Conservation (phyloP, 78 protist genomes). For the Chrysochromulina tobinii region DNA sequence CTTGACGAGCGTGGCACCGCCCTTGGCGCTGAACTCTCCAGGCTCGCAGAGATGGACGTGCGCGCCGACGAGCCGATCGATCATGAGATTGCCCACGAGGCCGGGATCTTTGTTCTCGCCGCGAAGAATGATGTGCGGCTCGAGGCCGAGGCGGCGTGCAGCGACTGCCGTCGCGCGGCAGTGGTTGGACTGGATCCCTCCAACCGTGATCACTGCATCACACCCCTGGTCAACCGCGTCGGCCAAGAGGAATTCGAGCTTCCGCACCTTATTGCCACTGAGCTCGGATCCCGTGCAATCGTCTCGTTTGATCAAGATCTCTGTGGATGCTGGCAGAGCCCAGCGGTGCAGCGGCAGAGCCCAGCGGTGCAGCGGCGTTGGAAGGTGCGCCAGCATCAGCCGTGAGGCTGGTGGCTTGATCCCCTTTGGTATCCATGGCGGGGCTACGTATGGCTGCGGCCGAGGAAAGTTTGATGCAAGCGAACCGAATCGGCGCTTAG, state of each 20-base stretch:
- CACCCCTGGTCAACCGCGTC: neutral
- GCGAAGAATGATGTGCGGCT: conserved; percentile 11
- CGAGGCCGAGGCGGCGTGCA: conserved; percentile 28
- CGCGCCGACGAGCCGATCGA: conserved; percentile 22
- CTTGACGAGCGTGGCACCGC: neutral
- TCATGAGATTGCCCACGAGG: conserved; percentile 15
- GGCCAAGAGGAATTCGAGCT: conserved; percentile 37
- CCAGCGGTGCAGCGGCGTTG: too few species aligned
- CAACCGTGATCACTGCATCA: conserved; percentile 10
- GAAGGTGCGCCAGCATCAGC: too few species aligned
- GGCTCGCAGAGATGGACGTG: neutral
- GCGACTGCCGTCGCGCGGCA: conserved; percentile 41
- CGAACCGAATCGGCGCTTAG: too few species aligned
- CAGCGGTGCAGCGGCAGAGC: too few species aligned
- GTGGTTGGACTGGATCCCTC: conserved; percentile 43
- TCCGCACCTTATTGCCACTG: conserved; percentile 35
- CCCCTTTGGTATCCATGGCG: too few species aligned
- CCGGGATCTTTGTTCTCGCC: neutral
- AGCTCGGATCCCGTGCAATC: neutral
- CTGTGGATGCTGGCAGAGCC: too few species aligned
- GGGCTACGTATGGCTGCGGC: too few species aligned
- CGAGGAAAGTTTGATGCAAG: too few species aligned
- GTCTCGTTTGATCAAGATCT: conserved; percentile 17
- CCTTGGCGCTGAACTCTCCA: neutral
- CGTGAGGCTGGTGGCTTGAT: too few species aligned